Conservation (phyloP, 2,329 filamentous ascomycete genomes). For the Pezicula carpinea region DNA sequence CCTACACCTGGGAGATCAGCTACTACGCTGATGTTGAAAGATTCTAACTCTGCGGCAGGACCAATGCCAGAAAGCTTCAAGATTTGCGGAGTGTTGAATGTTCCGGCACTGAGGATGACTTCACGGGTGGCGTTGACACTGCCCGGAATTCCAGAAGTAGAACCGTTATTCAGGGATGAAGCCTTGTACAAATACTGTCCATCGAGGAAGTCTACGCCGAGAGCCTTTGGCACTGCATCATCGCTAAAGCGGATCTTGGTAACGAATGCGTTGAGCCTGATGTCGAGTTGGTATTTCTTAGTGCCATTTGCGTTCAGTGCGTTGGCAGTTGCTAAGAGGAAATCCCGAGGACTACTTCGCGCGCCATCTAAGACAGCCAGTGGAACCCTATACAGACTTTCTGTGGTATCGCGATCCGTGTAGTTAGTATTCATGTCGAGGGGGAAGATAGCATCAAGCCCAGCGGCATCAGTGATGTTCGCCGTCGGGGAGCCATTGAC, state of each 20-base stretch:
- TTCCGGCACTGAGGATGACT: conserved; percentile 41
- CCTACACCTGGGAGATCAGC: conserved; percentile 57
- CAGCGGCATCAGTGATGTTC: conserved; percentile 11
- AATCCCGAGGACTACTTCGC: conserved; percentile 21
- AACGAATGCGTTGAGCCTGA: conserved; percentile 27
- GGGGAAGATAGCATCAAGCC: conserved; percentile 7
- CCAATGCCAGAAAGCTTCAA: conserved; percentile 40
- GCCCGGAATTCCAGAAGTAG: conserved; percentile 16
- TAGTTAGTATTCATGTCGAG: conserved; percentile 13
- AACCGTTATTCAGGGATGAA: conserved; percentile 32
- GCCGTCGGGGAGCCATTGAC: conserved; percentile 8
- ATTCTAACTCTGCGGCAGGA: conserved; percentile 29
- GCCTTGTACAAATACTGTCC: conserved; percentile 39
- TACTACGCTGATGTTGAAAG: conserved; percentile 43
- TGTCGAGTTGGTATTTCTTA: conserved; percentile 14
- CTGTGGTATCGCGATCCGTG: conserved; percentile 10
- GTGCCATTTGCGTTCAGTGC: conserved; percentile 13
- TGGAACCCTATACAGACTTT: conserved; percentile 19
- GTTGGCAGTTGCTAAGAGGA: conserved; percentile 18
- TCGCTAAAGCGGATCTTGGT: conserved; percentile 36
- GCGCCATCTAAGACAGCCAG: conserved; percentile 11
- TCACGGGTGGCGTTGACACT: conserved; percentile 33
- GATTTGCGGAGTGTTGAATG: conserved; percentile 38
- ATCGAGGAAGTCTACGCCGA: conserved; percentile 38
- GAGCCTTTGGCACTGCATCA: conserved; percentile 29